Conservation (phyloP, 1,284 basidiomycete species). For the Trichosporon inkin region DNA sequence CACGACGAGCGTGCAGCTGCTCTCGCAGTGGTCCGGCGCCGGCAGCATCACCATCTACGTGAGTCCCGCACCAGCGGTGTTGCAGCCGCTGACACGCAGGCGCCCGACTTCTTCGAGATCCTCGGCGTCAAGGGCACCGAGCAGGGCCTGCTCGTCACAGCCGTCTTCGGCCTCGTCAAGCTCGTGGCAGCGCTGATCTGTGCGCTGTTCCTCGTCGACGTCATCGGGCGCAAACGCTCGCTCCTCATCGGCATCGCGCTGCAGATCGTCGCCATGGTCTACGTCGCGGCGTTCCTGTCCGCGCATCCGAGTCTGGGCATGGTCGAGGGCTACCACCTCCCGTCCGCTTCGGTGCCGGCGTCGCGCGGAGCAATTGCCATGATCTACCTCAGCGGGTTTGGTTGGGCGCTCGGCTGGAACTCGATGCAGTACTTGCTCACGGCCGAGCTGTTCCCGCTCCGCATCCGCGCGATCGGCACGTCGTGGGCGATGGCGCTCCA, state of each 20-base stretch:
- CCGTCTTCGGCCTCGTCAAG: constrained; percentile 20
- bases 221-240: constrained; percentile 19
- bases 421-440: constrained; percentile 17
- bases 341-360: background rate
- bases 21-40: constrained; percentile 19
- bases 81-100: background rate
- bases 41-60: constrained; percentile 19
- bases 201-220: constrained; percentile 19
- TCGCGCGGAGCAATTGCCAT: constrained; percentile 12
- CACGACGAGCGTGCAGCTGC: constrained; percentile 13
- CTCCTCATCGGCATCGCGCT: constrained; percentile 15
- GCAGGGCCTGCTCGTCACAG: constrained; percentile 12
- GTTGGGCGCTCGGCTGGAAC: constrained; percentile 17
- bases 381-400: constrained; percentile 19
- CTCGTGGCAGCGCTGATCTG: constrained; percentile 14
- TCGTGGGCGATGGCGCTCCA: constrained; percentile 13
- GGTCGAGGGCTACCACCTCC: constrained; percentile 9
- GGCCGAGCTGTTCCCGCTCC: constrained; percentile 17
- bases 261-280: constrained; percentile 15
- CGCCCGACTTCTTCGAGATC: constrained; percentile 15
- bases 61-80: no score
- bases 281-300: constrained; percentile 15
- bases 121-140: constrained; percentile 14
- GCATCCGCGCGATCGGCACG: constrained; percentile 12
- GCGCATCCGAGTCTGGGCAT: constrained; percentile 7